Conservation (phyloP, 2,329 filamentous ascomycete species). For the Botrytis fabae region DNA sequence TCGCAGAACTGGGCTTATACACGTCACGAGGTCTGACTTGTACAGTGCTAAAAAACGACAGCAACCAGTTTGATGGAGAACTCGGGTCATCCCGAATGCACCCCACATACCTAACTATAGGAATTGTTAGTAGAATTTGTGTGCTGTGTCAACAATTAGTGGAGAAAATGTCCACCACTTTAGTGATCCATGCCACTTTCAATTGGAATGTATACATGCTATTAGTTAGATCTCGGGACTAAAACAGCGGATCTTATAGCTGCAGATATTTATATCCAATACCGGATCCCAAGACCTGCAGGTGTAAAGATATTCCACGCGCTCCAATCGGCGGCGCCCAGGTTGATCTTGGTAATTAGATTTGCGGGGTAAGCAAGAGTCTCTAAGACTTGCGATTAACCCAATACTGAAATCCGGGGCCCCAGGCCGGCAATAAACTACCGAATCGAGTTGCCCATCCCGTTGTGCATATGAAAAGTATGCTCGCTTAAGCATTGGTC, state of each 20-base stretch:
- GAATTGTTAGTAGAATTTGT: neutral
- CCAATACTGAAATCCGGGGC: neutral
- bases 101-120: neutral
- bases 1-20: neutral
- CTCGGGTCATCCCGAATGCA: neutral
- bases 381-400: neutral
- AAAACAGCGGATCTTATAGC: neutral
- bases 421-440: neutral
- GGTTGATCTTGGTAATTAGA: neutral
- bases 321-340: neutral
- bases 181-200: neutral
- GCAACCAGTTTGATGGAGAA: neutral
- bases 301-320: neutral
- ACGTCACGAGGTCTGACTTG: neutral
- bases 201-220: neutral
- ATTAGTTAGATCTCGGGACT: neutral
- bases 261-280: slow-evolving; percentile 2
- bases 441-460: neutral
- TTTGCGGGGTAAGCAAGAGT: neutral
- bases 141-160: neutral
- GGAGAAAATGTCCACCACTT: slow-evolving; percentile 4
- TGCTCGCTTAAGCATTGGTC: neutral
- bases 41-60: neutral
- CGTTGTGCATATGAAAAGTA: neutral
- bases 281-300: neutral